Percentiles rank a stretch among this genome's conserved stretches.
phyloP scores from a whole-genome alignment of 805 yeast species.

The Cyberlindnera mrakii region DNA sequence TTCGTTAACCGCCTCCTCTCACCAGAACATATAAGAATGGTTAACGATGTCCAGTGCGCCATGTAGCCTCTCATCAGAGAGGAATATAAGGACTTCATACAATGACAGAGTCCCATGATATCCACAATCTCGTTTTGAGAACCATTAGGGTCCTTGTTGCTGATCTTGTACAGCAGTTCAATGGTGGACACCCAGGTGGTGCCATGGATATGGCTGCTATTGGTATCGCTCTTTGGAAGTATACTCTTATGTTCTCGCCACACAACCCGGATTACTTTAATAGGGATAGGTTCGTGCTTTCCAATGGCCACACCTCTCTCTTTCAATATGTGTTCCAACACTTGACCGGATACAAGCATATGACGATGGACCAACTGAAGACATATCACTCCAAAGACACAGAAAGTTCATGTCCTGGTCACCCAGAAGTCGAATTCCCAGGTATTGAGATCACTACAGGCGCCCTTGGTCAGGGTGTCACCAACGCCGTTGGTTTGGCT shows the following conservation, averaged over 20 bases:
- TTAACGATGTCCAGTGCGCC: neutral
- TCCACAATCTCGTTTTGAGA: conserved; percentile 34
- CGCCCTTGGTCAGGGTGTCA: conserved; percentile 96
- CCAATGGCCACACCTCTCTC: conserved; percentile 96
- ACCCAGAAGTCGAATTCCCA: conserved; percentile 86
- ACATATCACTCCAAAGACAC: conserved; percentile 71
- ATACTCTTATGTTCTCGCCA: conserved; percentile 73
- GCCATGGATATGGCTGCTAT: conserved; percentile 50
- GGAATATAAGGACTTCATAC: neutral
- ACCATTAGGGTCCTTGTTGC: conserved; percentile 85
- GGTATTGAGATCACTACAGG: conserved; percentile 98
- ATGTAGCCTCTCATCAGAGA: neutral
- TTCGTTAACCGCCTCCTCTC: neutral
- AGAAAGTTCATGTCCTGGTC: conserved; percentile 90
- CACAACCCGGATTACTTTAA: conserved; percentile 86
- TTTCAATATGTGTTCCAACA: conserved; percentile 79
- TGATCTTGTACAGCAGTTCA: conserved; percentile 80
- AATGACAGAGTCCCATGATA: conserved; percentile 9
- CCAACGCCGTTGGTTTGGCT: conserved; percentile 94
- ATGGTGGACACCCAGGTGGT: conserved; percentile 99
- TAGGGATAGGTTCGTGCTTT: conserved; percentile 90
- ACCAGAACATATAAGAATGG: neutral
- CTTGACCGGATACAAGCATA: conserved; percentile 69
- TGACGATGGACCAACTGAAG: conserved; percentile 79
- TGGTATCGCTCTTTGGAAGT: conserved; percentile 86